Base-by-base conservation (phyloP, 805 yeast species). In the Suhomyces sp. region DNA sequence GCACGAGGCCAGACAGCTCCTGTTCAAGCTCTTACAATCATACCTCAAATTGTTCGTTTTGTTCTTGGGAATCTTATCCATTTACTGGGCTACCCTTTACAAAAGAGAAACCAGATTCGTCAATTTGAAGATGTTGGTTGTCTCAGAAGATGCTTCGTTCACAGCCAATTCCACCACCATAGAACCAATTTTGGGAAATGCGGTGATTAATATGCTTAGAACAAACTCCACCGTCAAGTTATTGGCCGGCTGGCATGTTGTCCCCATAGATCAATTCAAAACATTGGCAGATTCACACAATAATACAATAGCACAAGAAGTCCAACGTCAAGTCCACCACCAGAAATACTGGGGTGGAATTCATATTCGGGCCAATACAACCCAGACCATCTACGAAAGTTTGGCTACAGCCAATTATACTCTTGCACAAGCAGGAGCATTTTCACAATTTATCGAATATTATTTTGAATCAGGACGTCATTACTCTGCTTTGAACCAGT, bases 11-110 rank as follows among this genome's bases (percentile, higher is more conserved):
- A n/a, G n/a, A n/a, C n/a, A n/a, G n/a, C n/a, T n/a, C n/a, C n/a
- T 25, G 35, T 21, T 21, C 21, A 38, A 25, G 34, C 48, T 56
- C 17, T 17, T 38, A 26, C 31, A 29, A 15, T 54, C 50, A 12
- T 53, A 50, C 33, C 29, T 55, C 30, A 30, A 39, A 28, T 37
- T 59, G 19, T 47, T 54, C 38, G 28, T 36, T 31, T 27, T 50
- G 25, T 56, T 60, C 28, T 46, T 65, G 16, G 62, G 53, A 4
- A 43, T 65, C 5, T 56, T 67, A 30, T 57, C 69, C 9, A 51
- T 67, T 19, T 67, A 67, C 41, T 67, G 73, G 73, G 73, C 70
- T 5, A 52, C 70, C 11, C 39, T 56, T 36, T 64, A 54, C 45
- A 43, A 45, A 4, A 53, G 72, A 25, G 42, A 50, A 24, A 31